A percentile compares a stretch with the other conserved stretches of the same genome.
Conservation (phyloP, 176 grass and related monocot species). For the Zea luxurians region DNA sequence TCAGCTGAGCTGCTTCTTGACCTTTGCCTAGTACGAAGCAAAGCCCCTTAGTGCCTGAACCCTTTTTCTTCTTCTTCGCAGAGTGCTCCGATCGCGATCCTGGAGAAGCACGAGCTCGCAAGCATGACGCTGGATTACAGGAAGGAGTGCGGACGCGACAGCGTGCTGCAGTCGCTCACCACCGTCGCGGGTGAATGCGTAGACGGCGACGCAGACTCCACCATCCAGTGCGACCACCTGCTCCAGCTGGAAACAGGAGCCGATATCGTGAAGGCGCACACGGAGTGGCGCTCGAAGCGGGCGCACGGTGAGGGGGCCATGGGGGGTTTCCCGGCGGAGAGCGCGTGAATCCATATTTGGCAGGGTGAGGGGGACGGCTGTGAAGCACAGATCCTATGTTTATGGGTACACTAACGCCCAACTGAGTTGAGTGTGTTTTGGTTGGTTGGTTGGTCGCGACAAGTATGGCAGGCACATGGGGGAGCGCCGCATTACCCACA, state of each 20-base stretch:
- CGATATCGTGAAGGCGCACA: slow-evolving; percentile 82
- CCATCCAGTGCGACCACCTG: slow-evolving; percentile 82
- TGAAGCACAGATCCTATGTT: slow-evolving; percentile 39
- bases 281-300: slow-evolving; percentile 77
- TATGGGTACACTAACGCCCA: slow-evolving; percentile 39
- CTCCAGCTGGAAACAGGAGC: slow-evolving; percentile 76
- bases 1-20: not conserved
- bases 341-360: slow-evolving; percentile 34
- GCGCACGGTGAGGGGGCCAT: slow-evolving; percentile 45
- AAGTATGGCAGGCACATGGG: not conserved
- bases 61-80: slow-evolving; percentile 21
- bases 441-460: slow-evolving; percentile 13
- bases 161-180: slow-evolving; percentile 80
- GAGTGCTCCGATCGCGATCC: slow-evolving; percentile 93
- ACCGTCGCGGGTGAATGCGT: slow-evolving; percentile 39
- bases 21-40: not conserved
- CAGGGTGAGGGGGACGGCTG: slow-evolving; percentile 17
- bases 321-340: slow-evolving; percentile 43
- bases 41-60: not conserved
- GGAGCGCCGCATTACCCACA: slow-evolving; percentile 26
- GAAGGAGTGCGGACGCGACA: slow-evolving; percentile 89
- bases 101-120: slow-evolving; percentile 92
- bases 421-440: not conserved
- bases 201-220: slow-evolving; percentile 31
- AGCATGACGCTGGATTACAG: slow-evolving; percentile 95